These are phyloP conservation scores for Pythium sukuiense DNA, from an alignment of 352 stramenopile species.

Conservation along the genomic window DNA sequence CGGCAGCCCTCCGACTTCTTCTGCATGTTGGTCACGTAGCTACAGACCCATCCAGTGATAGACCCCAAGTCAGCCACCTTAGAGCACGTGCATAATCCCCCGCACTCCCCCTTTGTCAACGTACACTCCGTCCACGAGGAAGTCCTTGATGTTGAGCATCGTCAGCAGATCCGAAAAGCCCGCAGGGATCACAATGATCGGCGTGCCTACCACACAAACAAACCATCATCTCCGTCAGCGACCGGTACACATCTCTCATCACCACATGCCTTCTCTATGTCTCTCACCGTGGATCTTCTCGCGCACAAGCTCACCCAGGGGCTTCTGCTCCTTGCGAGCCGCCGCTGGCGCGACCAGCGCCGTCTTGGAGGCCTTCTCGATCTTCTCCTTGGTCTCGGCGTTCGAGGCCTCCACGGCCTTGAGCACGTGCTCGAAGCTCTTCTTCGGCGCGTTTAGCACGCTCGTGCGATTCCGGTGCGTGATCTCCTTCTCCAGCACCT, in stretches of 20 bases:
- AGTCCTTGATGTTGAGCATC: slow-evolving; percentile 89
- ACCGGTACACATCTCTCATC: neutral
- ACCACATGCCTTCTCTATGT: neutral
- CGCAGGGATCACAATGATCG: slow-evolving; percentile 91
- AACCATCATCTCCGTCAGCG: slow-evolving; percentile 5
- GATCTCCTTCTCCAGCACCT: slow-evolving; percentile 67
- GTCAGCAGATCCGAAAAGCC: slow-evolving; percentile 87
- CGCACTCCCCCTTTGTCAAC: slow-evolving; percentile 16
- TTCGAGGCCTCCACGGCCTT: slow-evolving; percentile 82
- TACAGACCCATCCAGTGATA: slow-evolving; percentile 4
- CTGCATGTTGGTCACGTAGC: slow-evolving; percentile 72
- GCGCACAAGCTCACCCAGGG: slow-evolving; percentile 65
- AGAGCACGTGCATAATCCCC: too few species aligned
- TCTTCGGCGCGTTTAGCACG: slow-evolving; percentile 76
- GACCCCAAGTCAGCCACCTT: too few species aligned
- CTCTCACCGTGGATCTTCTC: slow-evolving; percentile 68
- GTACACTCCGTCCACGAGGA: slow-evolving; percentile 83
- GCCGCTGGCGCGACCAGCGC: slow-evolving; percentile 46
- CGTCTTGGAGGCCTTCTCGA: slow-evolving; percentile 80
- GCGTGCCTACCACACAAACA: slow-evolving; percentile 45
- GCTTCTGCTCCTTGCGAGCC: slow-evolving; percentile 61
- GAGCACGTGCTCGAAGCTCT: slow-evolving; percentile 81
- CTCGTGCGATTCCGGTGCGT: slow-evolving; percentile 64
- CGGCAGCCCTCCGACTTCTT: slow-evolving; percentile 83
- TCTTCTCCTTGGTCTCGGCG: slow-evolving; percentile 85